These are phyloP conservation scores for Inga oerstediana DNA, from an alignment of 306 rosid species.

Conservation along the genomic window DNA sequence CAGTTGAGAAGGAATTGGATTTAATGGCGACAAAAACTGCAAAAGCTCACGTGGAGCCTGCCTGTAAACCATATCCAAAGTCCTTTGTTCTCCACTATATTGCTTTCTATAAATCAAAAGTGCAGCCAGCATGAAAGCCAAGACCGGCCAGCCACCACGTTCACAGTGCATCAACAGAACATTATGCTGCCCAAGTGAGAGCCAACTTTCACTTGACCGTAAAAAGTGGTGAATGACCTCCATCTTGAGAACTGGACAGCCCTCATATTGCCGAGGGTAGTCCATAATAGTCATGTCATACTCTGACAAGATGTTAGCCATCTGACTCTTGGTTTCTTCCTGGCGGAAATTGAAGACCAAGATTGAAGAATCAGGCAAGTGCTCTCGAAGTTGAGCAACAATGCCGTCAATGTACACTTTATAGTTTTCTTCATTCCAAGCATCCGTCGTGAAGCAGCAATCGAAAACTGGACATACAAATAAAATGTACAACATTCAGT, in stretches of 20 bases:
- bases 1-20: conserved; percentile 87
- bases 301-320: conserved; percentile 67
- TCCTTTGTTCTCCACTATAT: conserved; percentile 80
- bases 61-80: conserved; percentile 87
- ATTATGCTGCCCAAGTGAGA: conserved; percentile 74
- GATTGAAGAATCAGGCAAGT: conserved; percentile 68
- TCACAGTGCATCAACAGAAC: conserved; percentile 92
- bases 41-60: conserved; percentile 87
- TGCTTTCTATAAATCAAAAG: conserved; percentile 75
- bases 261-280: conserved; percentile 86
- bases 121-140: conserved; percentile 90
- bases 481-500: neutral
- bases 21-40: conserved; percentile 69
- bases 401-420: conserved; percentile 62
- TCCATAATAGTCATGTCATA: conserved; percentile 91
- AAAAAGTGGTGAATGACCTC: conserved; percentile 90
- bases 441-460: conserved; percentile 82
- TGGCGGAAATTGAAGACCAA: conserved; percentile 84
- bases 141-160: conserved; percentile 92
- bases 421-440: conserved; percentile 77
- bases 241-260: conserved; percentile 77
- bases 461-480: conserved; percentile 66
- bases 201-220: conserved; percentile 94
- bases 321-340: conserved; percentile 52
- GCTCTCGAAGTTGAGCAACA: conserved; percentile 66